These are phyloP conservation scores for Peronospora belbahrii DNA, from an alignment of 352 stramenopile species.

Conservation along the genomic window DNA sequence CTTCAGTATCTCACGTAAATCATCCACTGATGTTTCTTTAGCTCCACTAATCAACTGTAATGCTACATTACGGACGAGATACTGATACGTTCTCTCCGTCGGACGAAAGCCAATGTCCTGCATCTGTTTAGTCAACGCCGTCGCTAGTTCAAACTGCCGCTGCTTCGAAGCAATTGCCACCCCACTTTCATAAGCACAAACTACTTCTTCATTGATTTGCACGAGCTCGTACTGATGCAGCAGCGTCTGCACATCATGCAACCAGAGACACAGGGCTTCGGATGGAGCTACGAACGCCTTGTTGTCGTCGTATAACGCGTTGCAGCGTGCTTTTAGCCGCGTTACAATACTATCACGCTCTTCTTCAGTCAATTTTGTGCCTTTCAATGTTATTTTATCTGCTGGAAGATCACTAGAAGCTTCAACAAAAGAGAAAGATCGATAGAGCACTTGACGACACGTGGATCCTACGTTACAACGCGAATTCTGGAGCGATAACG, in stretches of 20 bases:
- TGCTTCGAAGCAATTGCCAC: conserved; percentile 71
- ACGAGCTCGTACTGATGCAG: conserved; percentile 9
- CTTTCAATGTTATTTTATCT: neutral
- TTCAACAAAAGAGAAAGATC: conserved; percentile 10
- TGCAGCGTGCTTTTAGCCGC: conserved; percentile 46
- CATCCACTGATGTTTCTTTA: conserved; percentile 20
- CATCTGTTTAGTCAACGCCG: conserved; percentile 40
- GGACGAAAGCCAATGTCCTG: conserved; percentile 25
- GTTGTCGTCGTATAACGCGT: conserved; percentile 43
- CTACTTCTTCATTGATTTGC: conserved; percentile 26
- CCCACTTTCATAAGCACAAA: conserved; percentile 48
- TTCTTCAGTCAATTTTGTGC: conserved; percentile 5
- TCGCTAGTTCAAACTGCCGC: conserved; percentile 45
- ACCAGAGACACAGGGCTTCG: conserved; percentile 32
- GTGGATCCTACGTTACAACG: neutral
- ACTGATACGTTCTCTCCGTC: conserved; percentile 36
- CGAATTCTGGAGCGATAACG: conserved; percentile 3
- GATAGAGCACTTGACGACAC: neutral
- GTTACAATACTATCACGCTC: conserved; percentile 22
- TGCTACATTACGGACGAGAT: conserved; percentile 47
- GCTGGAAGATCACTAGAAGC: conserved; percentile 5
- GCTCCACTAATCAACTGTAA: conserved; percentile 30
- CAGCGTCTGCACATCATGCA: conserved; percentile 22
- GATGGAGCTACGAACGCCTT: conserved; percentile 17
- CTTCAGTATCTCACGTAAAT: conserved; percentile 30